Evolutionary conservation across 192 early-diverging fungal species (phyloP), one percentile per base, ranked within the genome.

Genomic region (Gryganskiella cystojenkinii): DNA sequence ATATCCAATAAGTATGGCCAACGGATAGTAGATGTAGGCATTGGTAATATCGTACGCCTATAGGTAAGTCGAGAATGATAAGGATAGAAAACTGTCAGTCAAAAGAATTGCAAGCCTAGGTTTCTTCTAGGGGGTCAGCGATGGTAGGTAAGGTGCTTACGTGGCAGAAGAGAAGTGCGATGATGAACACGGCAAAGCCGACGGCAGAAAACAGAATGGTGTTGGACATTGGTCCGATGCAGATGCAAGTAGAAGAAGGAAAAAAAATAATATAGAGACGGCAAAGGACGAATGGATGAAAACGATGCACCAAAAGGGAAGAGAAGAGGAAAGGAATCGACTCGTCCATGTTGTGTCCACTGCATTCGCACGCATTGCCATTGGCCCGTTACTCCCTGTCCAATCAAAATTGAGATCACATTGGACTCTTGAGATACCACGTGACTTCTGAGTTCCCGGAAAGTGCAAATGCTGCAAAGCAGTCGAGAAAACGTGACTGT

Each of bases 121-220:
- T 52, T 17, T n/a, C n/a, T n/a, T n/a, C n/a, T n/a, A n/a, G n/a
- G n/a, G n/a, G n/a, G n/a, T n/a, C n/a, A n/a, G n/a, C 11, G 13
- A 28, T 53, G 15, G 52, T 54, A 7, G 33, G 1, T n/a, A 54
- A 4, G 28, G 52, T 31, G 31, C 70, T 37, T 78, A 78, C 74
- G 58, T 64, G 44, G 25, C 74, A 78, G 49, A 78, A 78, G 40
- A 78, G 55, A 42, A 78, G 74, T 6, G 74, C 59, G 14, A 69
- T 35, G 42, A 78, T 24, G 30, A 78, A 59, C 47, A 78, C 51
- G 27, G 37, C 60, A 30, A 64, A 50, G 6, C 47, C 74, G 22
- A 69, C 74, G 4, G 28, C 61, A 17, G 56, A 64, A 56, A 64
- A 69, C 0, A 78, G 33, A 28, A 49, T 45, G 4, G 46, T 55